Evolutionary conservation across 2,329 filamentous ascomycete genomes (phyloP).

Genomic region (Ophiostoma sp.): DNA sequence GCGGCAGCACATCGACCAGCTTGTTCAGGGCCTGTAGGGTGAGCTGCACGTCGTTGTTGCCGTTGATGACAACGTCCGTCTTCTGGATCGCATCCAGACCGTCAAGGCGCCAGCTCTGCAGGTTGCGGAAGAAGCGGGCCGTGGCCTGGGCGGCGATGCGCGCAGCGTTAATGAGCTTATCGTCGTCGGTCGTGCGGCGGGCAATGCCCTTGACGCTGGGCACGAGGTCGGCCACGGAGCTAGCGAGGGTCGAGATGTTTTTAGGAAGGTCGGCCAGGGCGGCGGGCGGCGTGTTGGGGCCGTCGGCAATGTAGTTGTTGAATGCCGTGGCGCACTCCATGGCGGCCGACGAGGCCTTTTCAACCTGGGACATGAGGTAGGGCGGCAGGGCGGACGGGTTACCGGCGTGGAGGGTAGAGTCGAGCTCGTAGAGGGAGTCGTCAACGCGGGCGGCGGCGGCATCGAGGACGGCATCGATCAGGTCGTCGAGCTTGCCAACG

Average conservation of each 20-base stretch:
- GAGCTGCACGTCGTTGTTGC: conserved; percentile 93
- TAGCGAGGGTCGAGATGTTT: conserved; percentile 85
- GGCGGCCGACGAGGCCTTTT: conserved; percentile 90
- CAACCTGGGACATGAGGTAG: conserved; percentile 93
- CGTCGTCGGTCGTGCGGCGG: conserved; percentile 90
- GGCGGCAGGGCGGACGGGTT: conserved; percentile 96
- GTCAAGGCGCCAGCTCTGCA: conserved; percentile 91
- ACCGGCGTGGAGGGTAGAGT: conserved; percentile 96
- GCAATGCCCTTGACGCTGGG: conserved; percentile 95
- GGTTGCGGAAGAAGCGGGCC: conserved; percentile 89
- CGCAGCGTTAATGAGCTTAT: conserved; percentile 82
- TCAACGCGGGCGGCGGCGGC: conserved; percentile 91
- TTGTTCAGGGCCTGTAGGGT: conserved; percentile 93
- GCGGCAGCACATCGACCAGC: conserved; percentile 86
- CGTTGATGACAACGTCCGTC: conserved; percentile 96
- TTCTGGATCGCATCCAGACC: conserved; percentile 88
- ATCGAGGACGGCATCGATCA: conserved; percentile 95
- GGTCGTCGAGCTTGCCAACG: conserved; percentile 90
- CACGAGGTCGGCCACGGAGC: conserved; percentile 88
- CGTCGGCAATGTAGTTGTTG: conserved; percentile 98
- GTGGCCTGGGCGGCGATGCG: conserved; percentile 82
- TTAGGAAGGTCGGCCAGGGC: conserved; percentile 73
- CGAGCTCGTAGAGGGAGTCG: conserved; percentile 93
- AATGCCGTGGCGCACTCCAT: conserved; percentile 98
- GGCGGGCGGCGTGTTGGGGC: conserved; percentile 72